Evolutionary conservation across 2,329 filamentous ascomycete genomes (phyloP), one percentile per base, ranked within the genome.

Genomic region (Chlorencoelia australis): DNA sequence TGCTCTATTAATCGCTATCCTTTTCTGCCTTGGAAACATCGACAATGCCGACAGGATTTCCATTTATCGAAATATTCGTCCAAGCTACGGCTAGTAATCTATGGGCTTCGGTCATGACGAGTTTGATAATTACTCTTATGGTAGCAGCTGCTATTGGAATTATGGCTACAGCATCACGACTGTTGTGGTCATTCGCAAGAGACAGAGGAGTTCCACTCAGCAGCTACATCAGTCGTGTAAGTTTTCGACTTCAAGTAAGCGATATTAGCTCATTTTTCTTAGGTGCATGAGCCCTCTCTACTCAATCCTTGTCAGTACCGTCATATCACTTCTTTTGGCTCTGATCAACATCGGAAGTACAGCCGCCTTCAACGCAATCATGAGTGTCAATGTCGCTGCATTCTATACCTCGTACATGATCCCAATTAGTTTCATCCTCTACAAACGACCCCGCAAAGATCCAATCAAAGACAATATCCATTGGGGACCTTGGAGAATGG

Each of bases 21-120:
- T 55, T 14, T 60, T 62, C 11, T 55, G 55, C 4, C 51, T 61
- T 13, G 57, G 48, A 1, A 51, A 53, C 7, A 47, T 61, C 14
- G 54, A 55, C 4, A 50, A 49, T 29, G 55, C 50, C 58, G 1
- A 68, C 63, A 4, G 33, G 37, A 15, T 62, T 62, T 0, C 63
- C 69, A 3, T 64, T 69, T 52, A 60, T 68, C 47, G 62, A 68
- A 16, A 65, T 75, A 27, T 73, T 75, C 40, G 64, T 60, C 2
- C 64, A 67, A 3, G 66, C 63, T 7, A 62, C 63, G 6, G 64
- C 73, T 56, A 41, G 30, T 13, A 49, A 54, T 5, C 58, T 55
- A 1, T 68, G 62, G 2, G 63, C 68, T 2, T 65, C 63, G 11
- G 60, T 63, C 7, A 66, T 73, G 61, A 59, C 62, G 0, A 57